Base-by-base conservation (phyloP, 2,329 filamentous ascomycete species). In the Alternaria longipes region DNA sequence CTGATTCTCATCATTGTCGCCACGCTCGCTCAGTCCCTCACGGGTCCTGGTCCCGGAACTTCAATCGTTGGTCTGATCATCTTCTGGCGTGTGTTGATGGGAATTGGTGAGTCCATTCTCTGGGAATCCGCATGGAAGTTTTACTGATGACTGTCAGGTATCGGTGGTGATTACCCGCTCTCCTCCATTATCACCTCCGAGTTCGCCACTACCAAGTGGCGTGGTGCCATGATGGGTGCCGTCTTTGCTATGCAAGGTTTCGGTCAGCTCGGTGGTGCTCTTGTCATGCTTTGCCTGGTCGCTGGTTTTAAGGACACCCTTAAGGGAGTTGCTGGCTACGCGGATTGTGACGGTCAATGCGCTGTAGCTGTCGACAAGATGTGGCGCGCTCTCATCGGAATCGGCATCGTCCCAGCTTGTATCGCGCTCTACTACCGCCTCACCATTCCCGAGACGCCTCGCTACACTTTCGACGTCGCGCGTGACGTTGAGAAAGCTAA, bases 141-240 rank as follows among this genome's bases (percentile, higher is more conserved):
- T n/a, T 5, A 14, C 64, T 71, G 59, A 71, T 34, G 8, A 3
- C 7, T 44, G n/a, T 1, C 28, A 76, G 75, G 77, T 45, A 79
- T 79, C 30, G 77, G 92, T 66, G 92, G 91, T 63, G 92, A 95
- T 74, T 95, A 94, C 74, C 92, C 92, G 3, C 84, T 96, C 5
- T 93, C 90, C 41, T 91, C 89, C 26, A 91, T 95, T 71, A 96
- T 95, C 73, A 95, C 92, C 7, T 93, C 78, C 8, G 79, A 81
- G 61, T 81, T 80, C 63, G 77, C 79, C 14, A 79, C 79, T 1
- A 79, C 78, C 30, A 77, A 80, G 42, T 79, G 76, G 67, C 69
- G 80, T 34, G 80, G 76, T 38, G 76, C 78, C 11, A 81, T 81
- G 79, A 77, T 82, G 73, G 73, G 73, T 24, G 76, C 79, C n/a